A percentile compares a stretch with the other conserved stretches of the same genome.
phyloP scores from a whole-genome alignment of 257 asterid species.

The Solanum virginianum region DNA sequence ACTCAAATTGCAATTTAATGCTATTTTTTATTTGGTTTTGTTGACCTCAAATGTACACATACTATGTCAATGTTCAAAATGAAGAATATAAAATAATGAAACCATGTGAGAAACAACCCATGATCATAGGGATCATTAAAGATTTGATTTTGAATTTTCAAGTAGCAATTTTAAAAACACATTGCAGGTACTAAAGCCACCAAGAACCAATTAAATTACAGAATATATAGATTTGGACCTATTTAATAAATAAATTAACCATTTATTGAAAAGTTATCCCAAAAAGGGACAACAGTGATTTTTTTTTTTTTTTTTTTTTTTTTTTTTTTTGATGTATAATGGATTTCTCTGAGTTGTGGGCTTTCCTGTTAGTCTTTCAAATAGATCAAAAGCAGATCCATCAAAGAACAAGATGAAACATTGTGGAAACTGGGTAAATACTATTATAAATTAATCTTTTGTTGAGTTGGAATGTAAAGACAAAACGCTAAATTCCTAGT shows the following conservation, averaged over 20 bases:
- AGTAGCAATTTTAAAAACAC: not conserved
- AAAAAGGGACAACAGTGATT: not conserved
- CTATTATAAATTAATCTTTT: not conserved
- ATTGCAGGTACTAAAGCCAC: not conserved
- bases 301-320: too few species aligned
- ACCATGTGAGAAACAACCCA: not conserved
- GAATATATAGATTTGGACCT: not conserved
- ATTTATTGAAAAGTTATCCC: not conserved
- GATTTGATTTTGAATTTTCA: not conserved
- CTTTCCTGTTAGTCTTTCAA: too few species aligned
- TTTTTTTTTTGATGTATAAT: too few species aligned
- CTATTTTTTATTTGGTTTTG: too few species aligned
- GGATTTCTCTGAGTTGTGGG: too few species aligned
- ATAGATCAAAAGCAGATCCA: too few species aligned
- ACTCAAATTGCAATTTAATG: too few species aligned
- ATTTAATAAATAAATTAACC: not conserved
- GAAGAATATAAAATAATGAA: not conserved
- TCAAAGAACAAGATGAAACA: too few species aligned
- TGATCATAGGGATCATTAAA: not conserved
- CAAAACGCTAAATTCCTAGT: not conserved
- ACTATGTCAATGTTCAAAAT: not conserved
- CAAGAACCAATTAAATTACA: not conserved
- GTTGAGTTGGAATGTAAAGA: not conserved
- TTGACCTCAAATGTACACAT: not conserved
- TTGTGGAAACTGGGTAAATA: too few species aligned